phyloP scores from a whole-genome alignment of 306 rosid genomes.

The Quercus engelmannii region DNA sequence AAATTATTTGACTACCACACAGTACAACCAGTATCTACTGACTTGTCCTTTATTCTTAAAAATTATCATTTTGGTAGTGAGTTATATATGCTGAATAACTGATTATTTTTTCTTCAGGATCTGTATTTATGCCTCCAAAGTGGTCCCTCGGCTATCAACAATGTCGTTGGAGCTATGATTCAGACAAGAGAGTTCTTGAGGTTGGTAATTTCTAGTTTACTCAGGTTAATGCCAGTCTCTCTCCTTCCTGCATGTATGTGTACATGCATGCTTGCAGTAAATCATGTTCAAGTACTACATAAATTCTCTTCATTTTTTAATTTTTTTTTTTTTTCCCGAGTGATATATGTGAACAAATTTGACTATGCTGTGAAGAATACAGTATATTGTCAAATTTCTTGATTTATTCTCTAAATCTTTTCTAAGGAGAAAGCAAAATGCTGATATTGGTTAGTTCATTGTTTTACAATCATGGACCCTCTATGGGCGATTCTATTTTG shows the following conservation, averaged over 20 bases:
- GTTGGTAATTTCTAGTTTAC: conserved; percentile 22
- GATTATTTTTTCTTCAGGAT: conserved; percentile 41
- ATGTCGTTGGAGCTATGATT: conserved; percentile 79
- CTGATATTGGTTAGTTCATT: neutral
- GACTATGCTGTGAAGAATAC: neutral
- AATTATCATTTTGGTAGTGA: conserved; percentile 6
- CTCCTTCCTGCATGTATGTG: neutral
- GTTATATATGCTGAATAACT: conserved; percentile 14
- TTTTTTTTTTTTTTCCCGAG: neutral
- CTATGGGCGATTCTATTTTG: neutral
- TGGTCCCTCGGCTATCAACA: conserved; percentile 97
- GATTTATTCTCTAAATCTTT: neutral
- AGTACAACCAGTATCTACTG: neutral
- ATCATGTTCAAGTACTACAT: neutral
- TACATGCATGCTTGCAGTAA: neutral
- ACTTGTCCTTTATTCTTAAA: neutral
- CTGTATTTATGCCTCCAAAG: conserved; percentile 87
- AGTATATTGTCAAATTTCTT: neutral
- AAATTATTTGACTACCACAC: neutral
- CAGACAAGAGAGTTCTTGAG: conserved; percentile 77
- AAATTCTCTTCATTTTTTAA: too few species aligned
- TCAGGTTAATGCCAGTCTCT: neutral
- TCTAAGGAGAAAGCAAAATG: neutral
- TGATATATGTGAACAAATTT: neutral
- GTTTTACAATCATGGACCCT: neutral